These are phyloP conservation scores for Alternaria incomplexa DNA, from an alignment of 2,329 filamentous ascomycete species.

Conservation along the genomic window DNA sequence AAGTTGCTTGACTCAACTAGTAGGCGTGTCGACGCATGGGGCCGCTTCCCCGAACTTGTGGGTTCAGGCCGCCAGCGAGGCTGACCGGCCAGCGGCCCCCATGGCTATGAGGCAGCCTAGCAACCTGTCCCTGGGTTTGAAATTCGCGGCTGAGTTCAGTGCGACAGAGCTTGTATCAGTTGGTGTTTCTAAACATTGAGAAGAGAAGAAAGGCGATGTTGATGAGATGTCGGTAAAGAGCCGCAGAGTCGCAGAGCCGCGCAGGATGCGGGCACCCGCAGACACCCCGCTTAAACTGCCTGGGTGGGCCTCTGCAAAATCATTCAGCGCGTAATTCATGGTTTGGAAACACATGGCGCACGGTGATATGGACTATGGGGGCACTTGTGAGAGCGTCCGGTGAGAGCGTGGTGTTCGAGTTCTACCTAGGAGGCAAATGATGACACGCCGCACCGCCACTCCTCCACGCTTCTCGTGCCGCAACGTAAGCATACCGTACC, in stretches of 20 bases:
- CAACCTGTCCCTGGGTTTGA: neutral
- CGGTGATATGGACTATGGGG: neutral
- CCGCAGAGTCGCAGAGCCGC: neutral
- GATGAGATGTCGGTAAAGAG: neutral
- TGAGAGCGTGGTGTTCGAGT: neutral
- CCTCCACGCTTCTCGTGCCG: neutral
- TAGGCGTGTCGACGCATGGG: neutral
- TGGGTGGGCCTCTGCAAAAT: neutral
- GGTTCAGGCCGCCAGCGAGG: neutral
- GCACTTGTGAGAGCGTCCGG: neutral
- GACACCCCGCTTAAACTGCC: neutral
- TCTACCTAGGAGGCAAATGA: neutral
- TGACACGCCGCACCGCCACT: neutral
- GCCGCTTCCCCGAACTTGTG: neutral
- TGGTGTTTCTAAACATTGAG: neutral
- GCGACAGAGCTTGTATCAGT: neutral
- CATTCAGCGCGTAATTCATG: neutral
- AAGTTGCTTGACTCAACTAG: neutral
- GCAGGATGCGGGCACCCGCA: neutral
- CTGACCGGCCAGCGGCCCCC: neutral
- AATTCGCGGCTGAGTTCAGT: neutral
- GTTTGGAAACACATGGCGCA: neutral
- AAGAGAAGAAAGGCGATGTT: neutral
- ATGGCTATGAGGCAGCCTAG: neutral
- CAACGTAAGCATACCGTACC: neutral